Evolutionary conservation across 257 asterid genomes (phyloP).

Genomic region (Ajuga chamaepitys): DNA sequence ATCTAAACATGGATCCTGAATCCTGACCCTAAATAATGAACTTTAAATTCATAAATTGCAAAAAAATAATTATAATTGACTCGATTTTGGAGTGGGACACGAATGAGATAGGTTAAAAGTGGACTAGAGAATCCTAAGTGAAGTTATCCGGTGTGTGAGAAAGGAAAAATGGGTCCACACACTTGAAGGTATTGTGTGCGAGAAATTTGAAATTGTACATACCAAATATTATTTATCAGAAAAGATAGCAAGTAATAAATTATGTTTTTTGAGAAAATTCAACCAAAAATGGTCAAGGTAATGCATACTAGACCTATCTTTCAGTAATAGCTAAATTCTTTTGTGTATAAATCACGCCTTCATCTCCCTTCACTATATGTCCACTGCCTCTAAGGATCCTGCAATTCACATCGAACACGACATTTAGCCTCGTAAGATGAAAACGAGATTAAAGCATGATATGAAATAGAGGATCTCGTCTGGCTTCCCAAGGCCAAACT

Average conservation of each 20-base stretch:
- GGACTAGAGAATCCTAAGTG: too few relatives aligned
- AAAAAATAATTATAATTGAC: too few relatives aligned
- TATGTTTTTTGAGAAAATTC: neutral
- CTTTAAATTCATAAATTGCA: too few relatives aligned
- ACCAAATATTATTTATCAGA: neutral
- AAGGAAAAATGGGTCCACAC: slow-evolving; percentile 10
- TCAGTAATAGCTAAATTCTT: slow-evolving; percentile 10
- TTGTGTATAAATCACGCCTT: slow-evolving; percentile 28
- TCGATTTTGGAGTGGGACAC: too few relatives aligned
- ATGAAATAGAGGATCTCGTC: too few relatives aligned
- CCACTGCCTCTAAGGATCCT: slow-evolving; percentile 35
- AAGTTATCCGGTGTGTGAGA: neutral
- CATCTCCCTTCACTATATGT: slow-evolving; percentile 29
- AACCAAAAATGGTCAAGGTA: neutral
- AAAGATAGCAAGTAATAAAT: neutral
- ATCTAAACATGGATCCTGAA: too few relatives aligned
- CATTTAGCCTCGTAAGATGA: neutral
- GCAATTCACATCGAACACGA: neutral
- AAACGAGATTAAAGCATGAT: too few relatives aligned
- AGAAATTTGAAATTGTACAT: neutral
- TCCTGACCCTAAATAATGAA: too few relatives aligned
- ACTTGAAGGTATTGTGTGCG: neutral
- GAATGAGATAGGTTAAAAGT: too few relatives aligned
- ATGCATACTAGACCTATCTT: neutral
- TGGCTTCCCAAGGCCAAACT: too few relatives aligned